Evolutionary conservation across 2,329 filamentous ascomycete species (phyloP), one percentile per base, ranked within the genome.

Genomic region (Passalora sequoiae): DNA sequence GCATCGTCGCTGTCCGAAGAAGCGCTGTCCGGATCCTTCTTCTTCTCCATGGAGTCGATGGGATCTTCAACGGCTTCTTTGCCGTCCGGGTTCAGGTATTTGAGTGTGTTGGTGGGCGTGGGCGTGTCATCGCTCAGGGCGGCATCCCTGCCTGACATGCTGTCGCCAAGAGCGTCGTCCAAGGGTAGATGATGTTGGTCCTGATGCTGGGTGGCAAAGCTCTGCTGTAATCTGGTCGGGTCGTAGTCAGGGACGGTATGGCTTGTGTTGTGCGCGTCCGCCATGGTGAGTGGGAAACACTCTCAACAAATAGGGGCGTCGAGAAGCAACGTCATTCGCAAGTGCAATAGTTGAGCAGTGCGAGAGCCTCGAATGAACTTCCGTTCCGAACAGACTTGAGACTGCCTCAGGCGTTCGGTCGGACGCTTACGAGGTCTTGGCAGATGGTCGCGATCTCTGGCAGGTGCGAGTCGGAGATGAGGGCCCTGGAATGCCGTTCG

Each of bases 21-120:
- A 25, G 43, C 42, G 30, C 33, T 49, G 38, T 46, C 46, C 20
- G 33, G 19, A 25, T 46, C 46, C 22, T 50, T 35, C 22, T 50
- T 35, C 29, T 44, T 43, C 25, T 49, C 38, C 17, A 40, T 33
- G 3, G 20, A n/a, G 24, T 40, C 21, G 12, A 16, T 38, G 12
- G 52, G 49, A 19, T 54, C 49, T 25, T 61, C 59, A 20, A 46
- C 49, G 2, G 47, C 53, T 43, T 61, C 59, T 22, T 51, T 56
- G 43, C 59, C 56, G 10, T 56, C 54, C 15, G 45, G 45, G 22
- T 55, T 56, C 38, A 61, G 38, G 46, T 58, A 61, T 8, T 36
- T 24, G 36, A 43, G 33, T 8, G 47, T 35, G 29, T 44, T 44
- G 17, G 39, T 17, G 3, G 41, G 32, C 8, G 35, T 44, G 13